These are phyloP conservation scores for Megacollybia marginata DNA, from an alignment of 768 basidiomycete genomes.

Conservation along the genomic window DNA sequence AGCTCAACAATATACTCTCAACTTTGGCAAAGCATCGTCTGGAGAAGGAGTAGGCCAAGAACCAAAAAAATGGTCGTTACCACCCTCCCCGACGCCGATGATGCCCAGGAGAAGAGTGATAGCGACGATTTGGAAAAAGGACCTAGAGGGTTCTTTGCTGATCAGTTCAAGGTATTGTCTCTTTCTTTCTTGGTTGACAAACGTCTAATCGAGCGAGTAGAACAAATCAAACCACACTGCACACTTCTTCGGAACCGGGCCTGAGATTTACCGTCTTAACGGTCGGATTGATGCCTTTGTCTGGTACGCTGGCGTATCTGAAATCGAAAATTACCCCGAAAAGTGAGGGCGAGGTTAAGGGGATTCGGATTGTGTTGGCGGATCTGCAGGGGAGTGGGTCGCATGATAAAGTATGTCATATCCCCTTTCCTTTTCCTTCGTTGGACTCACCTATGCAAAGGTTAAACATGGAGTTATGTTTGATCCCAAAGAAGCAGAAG, in stretches of 20 bases:
- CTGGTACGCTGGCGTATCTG: slow-evolving; percentile 90
- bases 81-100: too few species aligned
- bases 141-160: slow-evolving; percentile 87
- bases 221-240: slow-evolving; percentile 88
- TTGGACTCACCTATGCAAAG: too few species aligned
- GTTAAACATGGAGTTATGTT: too few species aligned
- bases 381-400: slow-evolving; percentile 69
- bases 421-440: not conserved
- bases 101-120: too few species aligned
- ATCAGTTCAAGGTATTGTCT: slow-evolving; percentile 77
- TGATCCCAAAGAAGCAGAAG: too few species aligned
- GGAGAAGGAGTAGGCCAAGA: too few species aligned
- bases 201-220: slow-evolving; percentile 32
- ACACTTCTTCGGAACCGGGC: slow-evolving; percentile 85
- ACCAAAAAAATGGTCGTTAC: slow-evolving; percentile 35
- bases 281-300: slow-evolving; percentile 81
- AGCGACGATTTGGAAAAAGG: slow-evolving; percentile 35
- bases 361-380: too few species aligned
- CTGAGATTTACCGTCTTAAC: slow-evolving; percentile 88
- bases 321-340: too few species aligned
- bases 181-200: not conserved
- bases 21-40: slow-evolving; percentile 51
- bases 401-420: slow-evolving; percentile 82
- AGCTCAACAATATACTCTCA: slow-evolving; percentile 68
- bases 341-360: too few species aligned